Evolutionary conservation across 1,284 basidiomycete genomes (phyloP), one percentile per base, ranked within the genome.

Genomic region (Termitomyces sp.): DNA sequence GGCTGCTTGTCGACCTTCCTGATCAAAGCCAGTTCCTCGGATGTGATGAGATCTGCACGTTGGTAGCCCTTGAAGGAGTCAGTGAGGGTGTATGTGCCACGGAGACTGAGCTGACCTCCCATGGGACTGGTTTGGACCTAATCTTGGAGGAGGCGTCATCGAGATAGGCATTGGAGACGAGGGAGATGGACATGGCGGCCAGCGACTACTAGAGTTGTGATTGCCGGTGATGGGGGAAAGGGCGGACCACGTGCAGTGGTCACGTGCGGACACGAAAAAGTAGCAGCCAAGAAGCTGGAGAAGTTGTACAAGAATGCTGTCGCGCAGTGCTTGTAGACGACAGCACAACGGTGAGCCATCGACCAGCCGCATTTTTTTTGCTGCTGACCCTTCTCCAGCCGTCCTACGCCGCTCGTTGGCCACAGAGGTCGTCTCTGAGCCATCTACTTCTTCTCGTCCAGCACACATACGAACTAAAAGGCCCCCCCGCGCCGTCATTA

Each of bases 111-210:
- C 19, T 56, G 2, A 95, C 94, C 85, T 98, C 95, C 95, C 95
- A 99, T 60, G 95, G 94, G 42, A 98, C 93, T 5, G 88, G 88
- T 68, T 95, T 95, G 9, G 88, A 80, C 61, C 91, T 82, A 59
- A 96, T 94, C 78, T 95, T 94, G 54, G 85, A 78, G 8, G 90
- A 90, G 65, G 81, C 84, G 62, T 96, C 92, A 61, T 94, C 89
- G 61, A 99, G 84, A 76, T 91, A 96, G 7, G 83, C 70, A 71
- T 90, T 95, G 60, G 91, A 90, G 52, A 96, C 87, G 53, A 94
- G 85, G 44, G 88, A 86, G 64, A 93, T 82, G 9, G 92, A 85
- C 86, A 90, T 89, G 53, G 64, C 60, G 28, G 6, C 26, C n/a
- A n/a, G 7, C 26, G 17, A 28, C 13, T n/a, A n/a, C n/a, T n/a